Evolutionary conservation across 495 filamentous ascomycete genomes (phyloP).

Genomic region (Chlorociboria aeruginascens): DNA sequence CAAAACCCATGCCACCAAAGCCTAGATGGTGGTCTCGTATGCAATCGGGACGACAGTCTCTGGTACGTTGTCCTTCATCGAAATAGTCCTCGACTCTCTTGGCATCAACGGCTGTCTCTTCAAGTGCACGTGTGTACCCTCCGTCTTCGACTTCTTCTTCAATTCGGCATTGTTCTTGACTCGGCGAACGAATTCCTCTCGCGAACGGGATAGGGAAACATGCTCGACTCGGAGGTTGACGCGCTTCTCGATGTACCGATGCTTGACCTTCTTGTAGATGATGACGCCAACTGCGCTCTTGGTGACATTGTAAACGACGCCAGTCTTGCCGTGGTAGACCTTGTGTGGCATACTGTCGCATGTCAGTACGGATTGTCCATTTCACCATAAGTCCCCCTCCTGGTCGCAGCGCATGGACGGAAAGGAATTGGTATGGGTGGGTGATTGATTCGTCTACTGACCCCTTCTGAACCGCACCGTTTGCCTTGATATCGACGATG

Average conservation of each 20-base stretch:
- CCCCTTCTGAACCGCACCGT: slow-evolving; percentile 98
- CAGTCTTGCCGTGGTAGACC: slow-evolving; percentile 98
- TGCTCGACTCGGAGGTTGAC: slow-evolving; percentile 98
- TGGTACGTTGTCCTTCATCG: slow-evolving; percentile 61
- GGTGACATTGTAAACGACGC: slow-evolving; percentile 96
- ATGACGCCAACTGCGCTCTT: slow-evolving; percentile 94
- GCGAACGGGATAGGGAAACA: slow-evolving; percentile 81
- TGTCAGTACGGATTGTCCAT: slow-evolving; percentile 1
- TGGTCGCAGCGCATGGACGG: neutral
- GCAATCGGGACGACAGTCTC: slow-evolving; percentile 85
- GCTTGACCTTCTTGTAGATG: slow-evolving; percentile 95
- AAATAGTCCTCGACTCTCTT: slow-evolving; percentile 66
- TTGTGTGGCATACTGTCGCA: slow-evolving; percentile 85
- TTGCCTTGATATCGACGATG: slow-evolving; percentile 92
- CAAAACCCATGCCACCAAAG: slow-evolving; percentile 19
- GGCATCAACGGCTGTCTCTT: slow-evolving; percentile 82
- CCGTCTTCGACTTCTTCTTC: slow-evolving; percentile 82
- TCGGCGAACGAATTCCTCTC: slow-evolving; percentile 89
- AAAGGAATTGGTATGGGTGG: slow-evolving; percentile 17
- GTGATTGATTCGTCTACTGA: slow-evolving; percentile 29
- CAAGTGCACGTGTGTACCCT: slow-evolving; percentile 74
- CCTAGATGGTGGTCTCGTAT: slow-evolving; percentile 98
- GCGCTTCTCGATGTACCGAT: slow-evolving; percentile 99
- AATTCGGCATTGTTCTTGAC: slow-evolving; percentile 91
- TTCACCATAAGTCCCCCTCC: neutral